phyloP scores from a whole-genome alignment of 2,329 filamentous ascomycete species.

The Zymoseptoria passerinii region DNA sequence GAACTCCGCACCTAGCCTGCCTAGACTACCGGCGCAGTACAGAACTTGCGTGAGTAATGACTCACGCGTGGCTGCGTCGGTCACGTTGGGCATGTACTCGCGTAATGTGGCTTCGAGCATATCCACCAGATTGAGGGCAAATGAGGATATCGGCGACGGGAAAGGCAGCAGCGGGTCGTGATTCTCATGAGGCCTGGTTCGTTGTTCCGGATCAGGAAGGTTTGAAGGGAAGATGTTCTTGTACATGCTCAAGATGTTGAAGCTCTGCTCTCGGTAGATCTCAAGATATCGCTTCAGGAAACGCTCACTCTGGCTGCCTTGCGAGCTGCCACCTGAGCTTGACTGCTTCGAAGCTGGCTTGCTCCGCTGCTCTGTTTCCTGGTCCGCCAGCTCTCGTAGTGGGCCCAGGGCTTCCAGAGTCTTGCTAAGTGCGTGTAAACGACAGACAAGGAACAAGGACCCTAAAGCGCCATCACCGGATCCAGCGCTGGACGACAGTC shows the following conservation, averaged over 20 bases:
- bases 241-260: slow-evolving; percentile 90
- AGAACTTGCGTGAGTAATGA: slow-evolving; percentile 86
- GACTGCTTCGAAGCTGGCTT: slow-evolving; percentile 34
- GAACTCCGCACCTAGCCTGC: slow-evolving; percentile 85
- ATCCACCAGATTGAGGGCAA: slow-evolving; percentile 73
- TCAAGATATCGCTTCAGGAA: slow-evolving; percentile 95
- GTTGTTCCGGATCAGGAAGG: slow-evolving; percentile 28
- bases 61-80: slow-evolving; percentile 70
- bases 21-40: slow-evolving; percentile 86
- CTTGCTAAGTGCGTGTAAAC: slow-evolving; percentile 67
- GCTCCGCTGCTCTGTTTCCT: slow-evolving; percentile 54
- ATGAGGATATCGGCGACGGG: slow-evolving; percentile 71
- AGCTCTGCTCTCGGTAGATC: slow-evolving; percentile 95
- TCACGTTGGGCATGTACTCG: slow-evolving; percentile 70
- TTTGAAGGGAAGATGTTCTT: slow-evolving; percentile 73
- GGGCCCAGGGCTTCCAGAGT: slow-evolving; percentile 80
- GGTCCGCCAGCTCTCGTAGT: slow-evolving; percentile 78
- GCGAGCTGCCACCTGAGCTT: slow-evolving; percentile 36
- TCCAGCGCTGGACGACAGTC: slow-evolving; percentile 17
- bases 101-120: slow-evolving; percentile 70
- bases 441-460: slow-evolving; percentile 78
- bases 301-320: slow-evolving; percentile 87
- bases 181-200: background rate
- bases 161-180: slow-evolving; percentile 44
- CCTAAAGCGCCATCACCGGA: slow-evolving; percentile 60